Conservation (phyloP, 139 green algal species). For the Closterium sp. region DNA sequence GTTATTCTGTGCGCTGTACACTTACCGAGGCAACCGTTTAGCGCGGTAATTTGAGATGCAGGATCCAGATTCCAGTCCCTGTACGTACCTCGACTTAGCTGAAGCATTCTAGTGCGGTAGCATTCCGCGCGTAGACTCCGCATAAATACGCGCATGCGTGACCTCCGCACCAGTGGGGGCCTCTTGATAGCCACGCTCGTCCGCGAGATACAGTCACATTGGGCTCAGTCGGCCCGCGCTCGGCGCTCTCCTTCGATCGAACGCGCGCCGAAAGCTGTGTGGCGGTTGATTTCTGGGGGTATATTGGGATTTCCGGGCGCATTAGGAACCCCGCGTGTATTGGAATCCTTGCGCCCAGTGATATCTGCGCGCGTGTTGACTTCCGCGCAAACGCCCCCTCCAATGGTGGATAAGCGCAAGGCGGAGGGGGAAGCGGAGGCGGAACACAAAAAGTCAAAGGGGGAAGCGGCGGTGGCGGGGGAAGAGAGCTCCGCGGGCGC, state of each 20-base stretch:
- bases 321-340: background rate
- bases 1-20: background rate
- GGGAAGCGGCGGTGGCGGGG: background rate
- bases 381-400: background rate
- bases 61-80: no score
- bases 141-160: background rate
- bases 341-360: background rate
- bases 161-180: background rate
- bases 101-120: no score
- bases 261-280: background rate
- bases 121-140: background rate
- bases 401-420: background rate
- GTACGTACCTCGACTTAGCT: no score
- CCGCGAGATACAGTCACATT: background rate
- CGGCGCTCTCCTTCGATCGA: background rate
- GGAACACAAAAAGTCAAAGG: background rate
- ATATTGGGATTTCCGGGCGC: background rate
- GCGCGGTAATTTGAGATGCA: background rate
- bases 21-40: background rate
- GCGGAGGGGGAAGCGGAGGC: background rate
- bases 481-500: background rate
- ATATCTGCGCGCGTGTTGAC: background rate
- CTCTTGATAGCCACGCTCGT: background rate
- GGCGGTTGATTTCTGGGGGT: background rate
- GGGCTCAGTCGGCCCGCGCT: background rate